These are phyloP conservation scores for Phytophthora idaei DNA, from an alignment of 352 stramenopile species.

Conservation along the genomic window DNA sequence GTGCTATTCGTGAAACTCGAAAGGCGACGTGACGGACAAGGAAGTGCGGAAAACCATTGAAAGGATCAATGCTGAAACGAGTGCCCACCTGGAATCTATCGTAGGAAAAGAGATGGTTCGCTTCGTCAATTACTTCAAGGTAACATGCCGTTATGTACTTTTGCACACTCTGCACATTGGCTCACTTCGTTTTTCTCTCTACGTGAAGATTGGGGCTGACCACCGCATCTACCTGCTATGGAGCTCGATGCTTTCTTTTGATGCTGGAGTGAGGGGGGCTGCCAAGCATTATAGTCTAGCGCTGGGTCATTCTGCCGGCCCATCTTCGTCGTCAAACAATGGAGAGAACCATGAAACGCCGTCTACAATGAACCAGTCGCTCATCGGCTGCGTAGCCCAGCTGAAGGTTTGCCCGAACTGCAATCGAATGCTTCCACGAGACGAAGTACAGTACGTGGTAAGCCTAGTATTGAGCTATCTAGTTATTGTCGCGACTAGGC, in stretches of 20 bases:
- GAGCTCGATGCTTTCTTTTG: slow-evolving; percentile 73
- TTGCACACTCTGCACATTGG: neutral
- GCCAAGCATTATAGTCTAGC: slow-evolving; percentile 54
- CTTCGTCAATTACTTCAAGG: slow-evolving; percentile 75
- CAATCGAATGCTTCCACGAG: slow-evolving; percentile 39
- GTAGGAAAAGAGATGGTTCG: slow-evolving; percentile 64
- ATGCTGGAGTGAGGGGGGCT: slow-evolving; percentile 43
- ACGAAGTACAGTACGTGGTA: slow-evolving; percentile 56
- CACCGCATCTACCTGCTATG: slow-evolving; percentile 75
- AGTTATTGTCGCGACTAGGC: neutral
- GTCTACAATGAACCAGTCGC: slow-evolving; percentile 10
- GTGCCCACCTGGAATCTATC: slow-evolving; percentile 59
- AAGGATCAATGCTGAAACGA: slow-evolving; percentile 63
- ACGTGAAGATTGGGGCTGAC: slow-evolving; percentile 53
- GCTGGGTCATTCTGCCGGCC: slow-evolving; percentile 29
- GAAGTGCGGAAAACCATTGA: slow-evolving; percentile 53
- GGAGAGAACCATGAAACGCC: slow-evolving; percentile 4
- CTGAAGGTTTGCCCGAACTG: slow-evolving; percentile 52
- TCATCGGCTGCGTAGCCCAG: slow-evolving; percentile 38
- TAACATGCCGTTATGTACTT: slow-evolving; percentile 20
- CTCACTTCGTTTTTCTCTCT: slow-evolving; percentile 9
- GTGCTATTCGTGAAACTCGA: neutral
- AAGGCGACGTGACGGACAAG: slow-evolving; percentile 63
- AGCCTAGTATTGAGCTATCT: neutral
- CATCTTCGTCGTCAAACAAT: neutral